Percentiles rank a stretch among this genome's conserved stretches.
Evolutionary conservation across 2,329 filamentous ascomycete genomes (phyloP).

Genomic region (Chaetomium sp.): DNA sequence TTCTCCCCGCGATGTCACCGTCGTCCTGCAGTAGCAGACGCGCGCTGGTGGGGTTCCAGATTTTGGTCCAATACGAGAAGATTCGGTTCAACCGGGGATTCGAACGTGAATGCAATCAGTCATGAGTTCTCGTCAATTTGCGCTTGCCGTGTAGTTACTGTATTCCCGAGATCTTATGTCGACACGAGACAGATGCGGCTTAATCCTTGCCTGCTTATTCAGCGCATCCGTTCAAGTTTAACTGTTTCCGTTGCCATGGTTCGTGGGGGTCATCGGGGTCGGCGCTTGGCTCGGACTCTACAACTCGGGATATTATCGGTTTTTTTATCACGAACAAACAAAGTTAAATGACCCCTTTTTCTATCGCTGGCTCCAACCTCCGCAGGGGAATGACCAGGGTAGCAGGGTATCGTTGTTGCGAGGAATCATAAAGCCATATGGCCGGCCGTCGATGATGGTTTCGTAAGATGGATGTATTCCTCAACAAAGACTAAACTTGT

Average conservation of each 20-base stretch:
- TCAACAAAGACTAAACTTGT: too few relatives aligned
- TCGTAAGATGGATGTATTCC: too few relatives aligned
- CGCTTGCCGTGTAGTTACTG: not conserved
- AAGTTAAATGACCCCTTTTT: too few relatives aligned
- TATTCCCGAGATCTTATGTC: not conserved
- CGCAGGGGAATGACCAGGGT: too few relatives aligned
- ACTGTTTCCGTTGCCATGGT: not conserved
- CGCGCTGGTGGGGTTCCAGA: conserved; percentile 5
- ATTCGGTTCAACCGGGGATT: not conserved
- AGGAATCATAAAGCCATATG: too few relatives aligned
- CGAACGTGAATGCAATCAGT: not conserved
- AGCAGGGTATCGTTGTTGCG: too few relatives aligned
- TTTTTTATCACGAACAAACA: not conserved
- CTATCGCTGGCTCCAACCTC: too few relatives aligned
- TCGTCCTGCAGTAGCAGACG: conserved; percentile 1
- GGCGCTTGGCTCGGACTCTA: not conserved
- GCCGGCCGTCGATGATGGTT: too few relatives aligned
- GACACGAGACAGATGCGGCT: not conserved
- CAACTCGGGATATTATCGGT: not conserved
- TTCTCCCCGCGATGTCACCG: not conserved
- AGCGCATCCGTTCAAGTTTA: not conserved
- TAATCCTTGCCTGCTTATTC: not conserved
- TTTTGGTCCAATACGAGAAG: not conserved
- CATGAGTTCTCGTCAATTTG: not conserved
- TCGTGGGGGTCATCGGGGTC: not conserved